A percentile compares a stretch with the other conserved stretches of the same genome.
These are phyloP conservation scores for Emericellopsis terricola DNA, from an alignment of 495 filamentous ascomycete species.

Conservation along the genomic window DNA sequence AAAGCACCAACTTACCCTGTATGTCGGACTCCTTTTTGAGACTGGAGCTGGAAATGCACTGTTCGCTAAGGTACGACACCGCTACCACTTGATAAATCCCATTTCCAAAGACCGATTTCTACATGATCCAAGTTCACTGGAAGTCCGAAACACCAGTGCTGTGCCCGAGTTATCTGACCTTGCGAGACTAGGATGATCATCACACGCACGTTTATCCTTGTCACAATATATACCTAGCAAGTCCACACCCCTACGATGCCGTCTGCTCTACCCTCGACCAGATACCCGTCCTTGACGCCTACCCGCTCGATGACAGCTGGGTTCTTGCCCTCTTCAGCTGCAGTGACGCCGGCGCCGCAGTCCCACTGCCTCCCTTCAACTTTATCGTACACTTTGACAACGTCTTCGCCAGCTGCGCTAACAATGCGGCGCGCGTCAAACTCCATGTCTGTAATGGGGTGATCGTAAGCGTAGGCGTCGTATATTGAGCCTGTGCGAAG, in stretches of 20 bases:
- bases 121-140: no score
- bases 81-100: no score
- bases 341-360: conserved; percentile 64
- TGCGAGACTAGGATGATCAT: no score
- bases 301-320: conserved; percentile 70
- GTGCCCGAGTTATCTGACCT: no score
- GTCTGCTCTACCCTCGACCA: conserved; percentile 77
- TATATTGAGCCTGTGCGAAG: conserved; percentile 89
- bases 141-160: no score
- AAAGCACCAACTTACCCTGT: no score
- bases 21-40: no score
- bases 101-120: no score
- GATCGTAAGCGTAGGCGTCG: conserved; percentile 91
- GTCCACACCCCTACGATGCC: conserved; percentile 87
- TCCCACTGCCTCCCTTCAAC: conserved; percentile 92
- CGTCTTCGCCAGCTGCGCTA: conserved; percentile 73
- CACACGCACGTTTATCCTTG: no score
- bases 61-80: no score
- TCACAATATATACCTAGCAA: conserved; percentile 19
- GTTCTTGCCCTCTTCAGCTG: conserved; percentile 38
- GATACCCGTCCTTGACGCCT: conserved; percentile 82
- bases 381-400: conserved; percentile 97
- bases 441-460: conserved; percentile 92
- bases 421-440: conserved; percentile 88
- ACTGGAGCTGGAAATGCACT: no score